Evolutionary conservation across 257 asterid species (phyloP).

Genomic region (Gardenia jasminoides): DNA sequence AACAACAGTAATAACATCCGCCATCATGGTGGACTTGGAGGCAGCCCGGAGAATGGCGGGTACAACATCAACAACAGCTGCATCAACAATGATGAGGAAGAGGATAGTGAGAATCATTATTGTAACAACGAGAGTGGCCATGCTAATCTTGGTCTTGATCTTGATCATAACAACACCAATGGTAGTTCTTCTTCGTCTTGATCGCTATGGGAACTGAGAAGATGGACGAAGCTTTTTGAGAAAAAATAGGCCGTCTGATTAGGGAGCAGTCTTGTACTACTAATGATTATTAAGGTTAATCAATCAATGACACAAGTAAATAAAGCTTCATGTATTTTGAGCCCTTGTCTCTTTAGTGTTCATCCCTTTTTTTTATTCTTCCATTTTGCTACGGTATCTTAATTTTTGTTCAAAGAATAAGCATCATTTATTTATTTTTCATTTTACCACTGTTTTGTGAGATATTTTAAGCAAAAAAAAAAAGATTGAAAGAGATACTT

Average conservation of each 20-base stretch:
- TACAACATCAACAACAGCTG: slow-evolving; percentile 6
- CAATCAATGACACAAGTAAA: slow-evolving; percentile 8
- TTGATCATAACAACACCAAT: slow-evolving; percentile 17
- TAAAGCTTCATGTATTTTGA: background rate
- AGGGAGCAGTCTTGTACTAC: background rate
- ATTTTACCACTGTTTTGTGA: background rate
- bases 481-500: background rate
- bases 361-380: background rate
- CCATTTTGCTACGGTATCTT: background rate
- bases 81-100: slow-evolving; percentile 4
- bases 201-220: background rate
- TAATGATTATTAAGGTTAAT: slow-evolving; percentile 10
- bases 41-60: background rate
- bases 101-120: slow-evolving; percentile 1
- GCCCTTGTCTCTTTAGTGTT: background rate
- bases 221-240: background rate
- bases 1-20: background rate
- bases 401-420: background rate
- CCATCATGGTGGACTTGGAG: background rate
- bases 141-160: slow-evolving; percentile 8
- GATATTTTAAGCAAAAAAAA: no score
- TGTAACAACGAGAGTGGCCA: slow-evolving; percentile 2
- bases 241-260: background rate
- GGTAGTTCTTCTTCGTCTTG: slow-evolving; percentile 30
- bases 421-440: background rate